Evolutionary conservation across 768 basidiomycete species (phyloP).

Genomic region (Phylloporus arenicola): DNA sequence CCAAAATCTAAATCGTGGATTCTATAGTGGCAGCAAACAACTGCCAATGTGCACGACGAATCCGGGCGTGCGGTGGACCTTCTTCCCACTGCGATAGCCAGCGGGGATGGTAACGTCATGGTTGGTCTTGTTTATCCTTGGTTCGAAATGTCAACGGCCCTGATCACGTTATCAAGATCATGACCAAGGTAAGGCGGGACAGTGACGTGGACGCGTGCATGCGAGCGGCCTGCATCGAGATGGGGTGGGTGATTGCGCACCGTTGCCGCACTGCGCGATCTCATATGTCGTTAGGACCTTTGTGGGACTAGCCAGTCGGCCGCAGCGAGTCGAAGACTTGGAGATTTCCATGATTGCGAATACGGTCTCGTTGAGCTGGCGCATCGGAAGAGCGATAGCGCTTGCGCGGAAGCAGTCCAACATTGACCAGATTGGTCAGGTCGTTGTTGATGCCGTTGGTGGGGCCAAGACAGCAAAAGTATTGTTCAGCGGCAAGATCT

Average conservation of each 20-base stretch:
- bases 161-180: conserved; percentile 25
- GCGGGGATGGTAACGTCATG: conserved; percentile 36
- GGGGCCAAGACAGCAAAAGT: conserved; percentile 32
- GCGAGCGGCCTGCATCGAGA: conserved; percentile 45
- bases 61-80: conserved; percentile 24
- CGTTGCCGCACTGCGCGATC: not conserved
- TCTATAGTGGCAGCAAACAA: conserved; percentile 28
- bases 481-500: conserved; percentile 57
- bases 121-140: conserved; percentile 10
- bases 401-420: conserved; percentile 44
- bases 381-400: conserved; percentile 54
- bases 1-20: not conserved
- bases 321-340: conserved; percentile 34
- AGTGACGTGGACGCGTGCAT: conserved; percentile 40
- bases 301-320: conserved; percentile 41
- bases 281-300: conserved; percentile 28
- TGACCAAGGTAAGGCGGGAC: conserved; percentile 42
- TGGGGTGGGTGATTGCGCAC: conserved; percentile 34
- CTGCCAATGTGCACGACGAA: conserved; percentile 26
- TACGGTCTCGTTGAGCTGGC: conserved; percentile 57
- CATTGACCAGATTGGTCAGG: conserved; percentile 33
- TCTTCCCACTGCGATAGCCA: conserved; percentile 32
- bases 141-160: conserved; percentile 1
- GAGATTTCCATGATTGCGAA: conserved; percentile 41
- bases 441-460: conserved; percentile 34